Percentiles rank a stretch among this genome's conserved stretches.
These are phyloP conservation scores for Raffaelea albimanens DNA, from an alignment of 2,329 filamentous ascomycete species.

Conservation along the genomic window DNA sequence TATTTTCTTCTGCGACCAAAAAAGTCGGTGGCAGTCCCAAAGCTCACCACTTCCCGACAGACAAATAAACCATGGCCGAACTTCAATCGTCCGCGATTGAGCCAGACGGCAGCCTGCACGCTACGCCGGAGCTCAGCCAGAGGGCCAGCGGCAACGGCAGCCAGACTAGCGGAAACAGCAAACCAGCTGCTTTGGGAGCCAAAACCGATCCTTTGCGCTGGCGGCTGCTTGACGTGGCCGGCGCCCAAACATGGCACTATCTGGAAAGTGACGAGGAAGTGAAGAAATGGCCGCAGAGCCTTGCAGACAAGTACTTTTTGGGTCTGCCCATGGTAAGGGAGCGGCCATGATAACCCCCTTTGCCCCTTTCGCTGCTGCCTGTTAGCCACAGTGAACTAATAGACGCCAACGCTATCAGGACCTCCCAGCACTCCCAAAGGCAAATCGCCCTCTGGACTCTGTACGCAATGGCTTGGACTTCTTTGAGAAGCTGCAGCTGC, in stretches of 20 bases:
- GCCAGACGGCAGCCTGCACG: neutral
- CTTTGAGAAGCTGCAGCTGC: conserved; percentile 81
- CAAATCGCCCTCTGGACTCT: conserved; percentile 65
- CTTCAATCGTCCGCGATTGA: no score
- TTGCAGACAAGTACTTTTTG: conserved; percentile 82
- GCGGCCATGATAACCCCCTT: neutral
- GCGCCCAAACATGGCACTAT: conserved; percentile 92
- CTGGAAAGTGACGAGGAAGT: conserved; percentile 62
- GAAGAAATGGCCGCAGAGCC: conserved; percentile 73
- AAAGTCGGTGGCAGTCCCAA: no score
- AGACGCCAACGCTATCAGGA: conserved; percentile 39
- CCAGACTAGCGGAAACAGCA: conserved; percentile 18
- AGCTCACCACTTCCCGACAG: no score
- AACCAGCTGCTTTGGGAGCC: conserved; percentile 14
- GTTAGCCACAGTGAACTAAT: neutral
- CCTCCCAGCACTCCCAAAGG: conserved; percentile 59
- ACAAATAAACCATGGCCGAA: no score
- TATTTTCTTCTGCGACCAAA: no score
- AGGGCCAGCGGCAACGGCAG: conserved; percentile 12
- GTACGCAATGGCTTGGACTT: conserved; percentile 78
- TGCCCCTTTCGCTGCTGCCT: neutral
- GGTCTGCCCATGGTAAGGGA: conserved; percentile 63
- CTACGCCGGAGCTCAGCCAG: neutral
- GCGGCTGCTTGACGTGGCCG: conserved; percentile 74
- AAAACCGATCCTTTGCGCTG: conserved; percentile 75